phyloP scores from a whole-genome alignment of 83 land plant species.

The Larix sibirica region DNA sequence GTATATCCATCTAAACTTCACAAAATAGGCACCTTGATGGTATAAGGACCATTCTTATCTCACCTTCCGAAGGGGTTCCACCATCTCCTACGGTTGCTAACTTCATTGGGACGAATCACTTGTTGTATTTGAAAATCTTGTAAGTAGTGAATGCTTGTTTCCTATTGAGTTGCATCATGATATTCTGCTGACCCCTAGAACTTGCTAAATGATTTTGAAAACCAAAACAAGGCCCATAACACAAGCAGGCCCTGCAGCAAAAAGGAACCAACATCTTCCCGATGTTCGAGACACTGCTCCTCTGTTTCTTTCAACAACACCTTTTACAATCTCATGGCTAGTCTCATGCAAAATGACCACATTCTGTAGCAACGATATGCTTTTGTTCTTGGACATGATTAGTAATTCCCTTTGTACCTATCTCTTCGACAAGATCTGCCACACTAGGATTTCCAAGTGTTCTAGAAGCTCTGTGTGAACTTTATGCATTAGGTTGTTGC shows the following conservation, averaged over 20 bases:
- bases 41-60: no score
- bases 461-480: neutral
- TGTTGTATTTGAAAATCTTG: neutral
- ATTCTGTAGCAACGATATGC: neutral
- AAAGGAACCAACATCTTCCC: conserved; percentile 36
- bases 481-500: conserved; percentile 2
- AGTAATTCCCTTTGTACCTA: neutral
- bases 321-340: neutral
- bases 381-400: conserved; percentile 3
- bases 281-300: neutral
- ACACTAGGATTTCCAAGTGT: neutral
- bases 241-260: conserved; percentile 59
- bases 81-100: no score
- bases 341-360: neutral
- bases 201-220: conserved; percentile 29
- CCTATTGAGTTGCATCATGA: neutral
- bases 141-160: conserved; percentile 4
- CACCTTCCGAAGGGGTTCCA: no score
- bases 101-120: no score
- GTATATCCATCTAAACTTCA: no score
- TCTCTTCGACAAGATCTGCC: neutral
- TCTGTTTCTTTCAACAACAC: neutral
- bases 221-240: conserved; percentile 57
- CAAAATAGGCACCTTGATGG: no score
- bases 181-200: neutral